phyloP scores from a whole-genome alignment of 2,329 filamentous ascomycete genomes.

The Malbranchea cinnamomea region DNA sequence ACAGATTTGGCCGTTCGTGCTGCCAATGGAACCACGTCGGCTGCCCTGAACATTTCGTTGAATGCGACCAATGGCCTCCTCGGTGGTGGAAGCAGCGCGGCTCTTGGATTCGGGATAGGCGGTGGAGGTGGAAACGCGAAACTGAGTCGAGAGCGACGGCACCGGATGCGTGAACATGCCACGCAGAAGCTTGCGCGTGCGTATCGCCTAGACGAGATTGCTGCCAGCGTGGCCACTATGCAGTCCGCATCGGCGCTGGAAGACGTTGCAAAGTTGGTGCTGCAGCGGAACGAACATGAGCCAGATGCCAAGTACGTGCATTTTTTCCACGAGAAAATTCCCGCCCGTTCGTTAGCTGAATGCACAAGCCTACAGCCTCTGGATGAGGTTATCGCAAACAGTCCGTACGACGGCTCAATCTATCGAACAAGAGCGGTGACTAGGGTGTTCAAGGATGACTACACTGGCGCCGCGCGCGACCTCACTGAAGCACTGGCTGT shows the following conservation, averaged over 20 bases:
- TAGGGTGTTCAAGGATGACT: slow-evolving; percentile 61
- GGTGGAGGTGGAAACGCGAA: slow-evolving; percentile 45
- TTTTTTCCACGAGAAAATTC: slow-evolving; percentile 85
- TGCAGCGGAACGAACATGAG: slow-evolving; percentile 54
- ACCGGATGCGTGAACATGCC: slow-evolving; percentile 66
- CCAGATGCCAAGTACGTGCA: slow-evolving; percentile 74
- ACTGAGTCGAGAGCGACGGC: slow-evolving; percentile 60
- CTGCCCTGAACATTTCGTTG: slow-evolving; percentile 42
- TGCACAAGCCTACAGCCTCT: slow-evolving; percentile 53
- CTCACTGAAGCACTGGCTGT: slow-evolving; percentile 50
- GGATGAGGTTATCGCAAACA: slow-evolving; percentile 50
- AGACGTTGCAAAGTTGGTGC: slow-evolving; percentile 57
- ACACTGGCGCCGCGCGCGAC: slow-evolving; percentile 53
- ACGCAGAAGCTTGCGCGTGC: slow-evolving; percentile 63
- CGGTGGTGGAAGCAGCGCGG: slow-evolving; percentile 33
- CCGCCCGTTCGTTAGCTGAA: slow-evolving; percentile 56
- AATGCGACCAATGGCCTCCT: slow-evolving; percentile 37
- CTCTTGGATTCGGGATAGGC: slow-evolving; percentile 42
- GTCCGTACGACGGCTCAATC: slow-evolving; percentile 49
- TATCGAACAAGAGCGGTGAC: slow-evolving; percentile 61
- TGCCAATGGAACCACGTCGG: slow-evolving; percentile 55
- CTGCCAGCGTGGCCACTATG: slow-evolving; percentile 70
- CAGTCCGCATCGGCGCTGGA: slow-evolving; percentile 64
- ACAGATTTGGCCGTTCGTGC: slow-evolving; percentile 64
- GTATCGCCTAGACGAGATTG: slow-evolving; percentile 70